Percentiles rank a stretch among this genome's conserved stretches.
phyloP scores from a whole-genome alignment of 2,329 filamentous ascomycete genomes.

The Cladophialophora immunda region DNA sequence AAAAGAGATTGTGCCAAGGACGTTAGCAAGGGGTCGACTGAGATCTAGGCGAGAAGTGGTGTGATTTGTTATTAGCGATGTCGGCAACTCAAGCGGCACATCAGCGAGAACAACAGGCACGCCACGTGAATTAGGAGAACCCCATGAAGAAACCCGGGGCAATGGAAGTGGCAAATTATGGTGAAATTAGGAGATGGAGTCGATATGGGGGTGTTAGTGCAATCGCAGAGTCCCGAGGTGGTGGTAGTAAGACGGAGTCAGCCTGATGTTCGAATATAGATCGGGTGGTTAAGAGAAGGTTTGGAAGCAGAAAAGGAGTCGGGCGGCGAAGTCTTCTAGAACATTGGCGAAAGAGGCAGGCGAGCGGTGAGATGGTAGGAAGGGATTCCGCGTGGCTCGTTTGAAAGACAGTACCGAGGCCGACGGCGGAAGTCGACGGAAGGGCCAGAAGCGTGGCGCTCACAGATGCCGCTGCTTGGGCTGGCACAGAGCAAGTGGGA shows the following conservation, averaged over 20 bases:
- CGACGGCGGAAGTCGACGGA: conserved; percentile 14
- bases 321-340: neutral
- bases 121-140: neutral
- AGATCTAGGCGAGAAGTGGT: neutral
- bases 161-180: conserved; percentile 21
- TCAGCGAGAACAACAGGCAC: neutral
- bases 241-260: neutral
- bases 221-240: neutral
- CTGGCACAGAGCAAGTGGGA: neutral
- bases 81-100: neutral
- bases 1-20: neutral
- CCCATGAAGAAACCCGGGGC: conserved; percentile 14
- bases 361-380: neutral
- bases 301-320: neutral
- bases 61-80: conserved; percentile 1
- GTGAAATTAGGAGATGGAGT: neutral
- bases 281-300: conserved; percentile 3
- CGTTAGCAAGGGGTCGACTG: neutral
- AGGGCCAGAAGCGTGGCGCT: neutral
- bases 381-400: neutral
- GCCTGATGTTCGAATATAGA: neutral
- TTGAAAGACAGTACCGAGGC: neutral
- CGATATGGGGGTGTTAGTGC: neutral
- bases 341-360: neutral
- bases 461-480: neutral